Evolutionary conservation across 2,329 filamentous ascomycete species (phyloP), one percentile per base, ranked within the genome.

Genomic region (Pezicula neosporulosa): DNA sequence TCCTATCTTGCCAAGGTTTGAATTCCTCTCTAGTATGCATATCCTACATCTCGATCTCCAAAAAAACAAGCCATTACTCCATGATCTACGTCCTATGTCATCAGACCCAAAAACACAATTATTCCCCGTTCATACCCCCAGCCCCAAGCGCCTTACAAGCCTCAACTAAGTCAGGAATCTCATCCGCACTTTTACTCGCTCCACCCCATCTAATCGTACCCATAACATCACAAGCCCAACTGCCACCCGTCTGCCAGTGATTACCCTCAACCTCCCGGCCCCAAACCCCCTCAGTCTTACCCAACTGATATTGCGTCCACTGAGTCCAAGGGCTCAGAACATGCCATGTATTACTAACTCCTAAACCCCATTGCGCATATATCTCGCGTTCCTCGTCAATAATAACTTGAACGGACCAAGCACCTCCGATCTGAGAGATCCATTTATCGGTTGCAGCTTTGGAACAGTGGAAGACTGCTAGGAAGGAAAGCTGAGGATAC

Each of bases 331-430:
- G 85, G 50, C 76, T 81, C 21, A 87, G 66, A 10, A 86, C 76
- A 62, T 89, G 83, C 76, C 81, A 84, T 52, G 81, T 80, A 16
- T 73, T 77, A 6, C 78, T 79, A 3, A 80, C 67, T 13, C 85
- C 85, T 4, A 90, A 70, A 0, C 87, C 87, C 83, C 85, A 90
- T 47, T 72, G 71, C 2, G 80, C 79, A 64, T 87, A 90, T 3
- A 83, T 66, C 54, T 82, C 75, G 48, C 85, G 75, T 47, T 78
- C 72, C 43, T 78, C 70, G 67, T 90, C 86, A 21, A 84, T 71
- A 8, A 90, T 63, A 3, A 90, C 69, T 7, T 77, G 67, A 5
- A 85, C 74, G 35, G 82, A 72, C 73, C 65, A 66, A 15, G 58
- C 58, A 3, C 64, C 65, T 7, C 64, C 64, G 12, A 66, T 38